Conservation (phyloP, 2,329 filamentous ascomycete species). For the Colletotrichum kahawae region DNA sequence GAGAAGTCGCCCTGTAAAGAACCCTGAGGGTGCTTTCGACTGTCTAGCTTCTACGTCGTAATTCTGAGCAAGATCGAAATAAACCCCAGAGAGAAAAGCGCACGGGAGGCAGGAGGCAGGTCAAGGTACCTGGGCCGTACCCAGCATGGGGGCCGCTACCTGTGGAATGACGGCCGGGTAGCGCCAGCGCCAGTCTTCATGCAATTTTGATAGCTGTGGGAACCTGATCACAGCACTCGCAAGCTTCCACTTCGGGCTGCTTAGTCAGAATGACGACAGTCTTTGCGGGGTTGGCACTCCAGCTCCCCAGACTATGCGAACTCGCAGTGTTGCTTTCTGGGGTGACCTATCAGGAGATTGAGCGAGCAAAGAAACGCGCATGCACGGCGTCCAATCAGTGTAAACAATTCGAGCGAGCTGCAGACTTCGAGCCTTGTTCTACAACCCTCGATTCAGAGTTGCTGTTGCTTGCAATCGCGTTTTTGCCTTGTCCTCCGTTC, state of each 20-base stretch:
- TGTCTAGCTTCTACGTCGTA: not conserved
- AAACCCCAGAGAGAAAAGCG: not conserved
- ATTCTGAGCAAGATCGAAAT: not conserved
- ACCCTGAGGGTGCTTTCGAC: not conserved
- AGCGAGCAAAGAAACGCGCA: not conserved
- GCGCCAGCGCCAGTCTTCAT: constrained; percentile 3
- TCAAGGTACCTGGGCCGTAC: constrained; percentile 10
- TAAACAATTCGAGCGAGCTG: not conserved
- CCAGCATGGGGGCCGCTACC: not conserved
- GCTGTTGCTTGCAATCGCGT: not conserved
- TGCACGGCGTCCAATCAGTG: not conserved
- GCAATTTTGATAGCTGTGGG: constrained; percentile 20
- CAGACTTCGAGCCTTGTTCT: not conserved
- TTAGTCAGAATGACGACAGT: constrained; percentile 23
- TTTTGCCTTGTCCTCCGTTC: not conserved
- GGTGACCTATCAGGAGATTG: not conserved
- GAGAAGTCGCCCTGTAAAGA: not conserved
- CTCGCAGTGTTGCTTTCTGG: not conserved
- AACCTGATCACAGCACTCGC: not conserved
- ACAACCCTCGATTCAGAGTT: not conserved
- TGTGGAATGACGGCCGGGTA: constrained; percentile 8
- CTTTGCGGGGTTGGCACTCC: constrained; percentile 16
- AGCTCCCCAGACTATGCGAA: constrained; percentile 1
- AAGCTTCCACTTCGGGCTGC: not conserved
- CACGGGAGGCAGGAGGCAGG: not conserved